A percentile compares a stretch with the other conserved stretches of the same genome.
phyloP scores from a whole-genome alignment of 768 basidiomycete genomes.

The Mycena epipterygia region DNA sequence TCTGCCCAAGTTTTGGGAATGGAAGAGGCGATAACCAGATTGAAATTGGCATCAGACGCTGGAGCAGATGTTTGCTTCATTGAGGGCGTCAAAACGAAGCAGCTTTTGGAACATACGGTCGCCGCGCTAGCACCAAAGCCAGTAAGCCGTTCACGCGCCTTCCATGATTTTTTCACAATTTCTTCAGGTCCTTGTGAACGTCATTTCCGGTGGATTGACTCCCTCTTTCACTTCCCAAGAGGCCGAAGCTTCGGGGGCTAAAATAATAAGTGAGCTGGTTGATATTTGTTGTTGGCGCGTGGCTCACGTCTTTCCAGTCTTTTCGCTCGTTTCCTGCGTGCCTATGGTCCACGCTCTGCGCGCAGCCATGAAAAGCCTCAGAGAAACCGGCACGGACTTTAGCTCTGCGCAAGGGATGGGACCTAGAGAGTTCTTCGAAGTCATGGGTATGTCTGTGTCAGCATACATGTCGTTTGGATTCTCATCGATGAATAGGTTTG shows the following conservation, averaged over 20 bases:
- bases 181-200: slow-evolving; percentile 76
- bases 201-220: slow-evolving; percentile 83
- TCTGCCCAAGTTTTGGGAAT: slow-evolving; percentile 85
- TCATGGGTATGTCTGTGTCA: slow-evolving; percentile 67
- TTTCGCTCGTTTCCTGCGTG: slow-evolving; percentile 82
- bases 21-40: slow-evolving; percentile 77
- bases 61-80: slow-evolving; percentile 89
- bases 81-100: slow-evolving; percentile 80
- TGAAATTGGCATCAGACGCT: slow-evolving; percentile 78
- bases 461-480: too few relatives aligned
- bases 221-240: slow-evolving; percentile 80
- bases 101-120: slow-evolving; percentile 74
- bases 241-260: slow-evolving; percentile 79
- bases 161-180: neutral
- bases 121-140: slow-evolving; percentile 80
- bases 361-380: slow-evolving; percentile 80
- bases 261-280: slow-evolving; percentile 75
- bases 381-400: slow-evolving; percentile 85
- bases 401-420: slow-evolving; percentile 74
- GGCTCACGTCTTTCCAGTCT: slow-evolving; percentile 58
- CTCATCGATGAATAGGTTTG: neutral
- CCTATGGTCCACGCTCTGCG: slow-evolving; percentile 84
- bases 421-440: slow-evolving; percentile 82
- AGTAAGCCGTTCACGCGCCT: slow-evolving; percentile 48
- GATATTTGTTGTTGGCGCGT: neutral